Conservation (phyloP, 2,329 filamentous ascomycete genomes). For the Verticillium isaacii region DNA sequence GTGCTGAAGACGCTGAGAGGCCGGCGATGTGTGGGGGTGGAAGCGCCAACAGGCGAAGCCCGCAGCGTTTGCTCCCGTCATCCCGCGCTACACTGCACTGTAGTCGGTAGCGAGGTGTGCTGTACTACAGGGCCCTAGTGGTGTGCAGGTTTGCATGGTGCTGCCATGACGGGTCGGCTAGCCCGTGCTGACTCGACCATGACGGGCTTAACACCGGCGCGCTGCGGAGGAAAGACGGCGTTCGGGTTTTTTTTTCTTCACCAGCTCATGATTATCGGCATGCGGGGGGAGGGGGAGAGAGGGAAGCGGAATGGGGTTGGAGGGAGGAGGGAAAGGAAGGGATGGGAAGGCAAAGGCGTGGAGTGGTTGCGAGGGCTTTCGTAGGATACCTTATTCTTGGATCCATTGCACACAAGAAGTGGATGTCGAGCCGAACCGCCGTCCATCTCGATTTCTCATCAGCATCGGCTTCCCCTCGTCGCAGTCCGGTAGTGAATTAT, state of each 20-base stretch:
- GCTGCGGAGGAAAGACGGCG: background rate
- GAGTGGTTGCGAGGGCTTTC: background rate
- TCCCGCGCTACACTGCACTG: background rate
- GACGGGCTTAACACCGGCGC: background rate
- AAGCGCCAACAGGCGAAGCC: background rate
- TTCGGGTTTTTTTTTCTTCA: background rate
- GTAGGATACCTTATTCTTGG: background rate
- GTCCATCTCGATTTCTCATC: slow-evolving; percentile 1
- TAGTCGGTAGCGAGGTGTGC: background rate
- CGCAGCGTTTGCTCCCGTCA: background rate
- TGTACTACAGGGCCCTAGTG: too few species aligned
- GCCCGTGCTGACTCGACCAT: background rate
- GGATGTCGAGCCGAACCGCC: background rate
- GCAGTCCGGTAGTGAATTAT: slow-evolving; percentile 19
- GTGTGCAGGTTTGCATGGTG: background rate
- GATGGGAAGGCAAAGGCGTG: background rate
- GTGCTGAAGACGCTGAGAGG: background rate
- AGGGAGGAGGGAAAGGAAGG: too few species aligned
- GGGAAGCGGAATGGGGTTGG: background rate
- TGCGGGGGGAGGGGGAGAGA: background rate
- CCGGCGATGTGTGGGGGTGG: background rate
- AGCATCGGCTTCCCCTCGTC: slow-evolving; percentile 10
- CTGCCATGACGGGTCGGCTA: background rate
- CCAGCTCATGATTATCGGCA: background rate
- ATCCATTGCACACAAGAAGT: background rate